phyloP scores from a whole-genome alignment of 495 filamentous ascomycete species.

The Aspergillus wentii region DNA sequence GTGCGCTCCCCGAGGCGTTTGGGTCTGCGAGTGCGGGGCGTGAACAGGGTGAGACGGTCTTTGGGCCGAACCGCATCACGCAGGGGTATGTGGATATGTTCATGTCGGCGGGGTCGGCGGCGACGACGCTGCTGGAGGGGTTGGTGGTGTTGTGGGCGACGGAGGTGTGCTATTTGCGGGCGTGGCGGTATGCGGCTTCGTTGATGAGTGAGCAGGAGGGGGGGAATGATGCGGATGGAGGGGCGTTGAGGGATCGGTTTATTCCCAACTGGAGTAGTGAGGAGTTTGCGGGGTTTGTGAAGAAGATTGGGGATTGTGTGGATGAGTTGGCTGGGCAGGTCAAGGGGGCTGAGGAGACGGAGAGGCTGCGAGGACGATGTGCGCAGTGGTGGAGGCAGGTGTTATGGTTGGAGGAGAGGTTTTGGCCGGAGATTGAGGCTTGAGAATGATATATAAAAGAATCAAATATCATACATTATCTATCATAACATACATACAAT shows the following conservation, averaged over 20 bases:
- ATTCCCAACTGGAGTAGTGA: conserved; percentile 62
- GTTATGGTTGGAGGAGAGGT: conserved; percentile 47
- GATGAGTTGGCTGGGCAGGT: conserved; percentile 39
- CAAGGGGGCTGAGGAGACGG: conserved; percentile 33
- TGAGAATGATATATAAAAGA: not conserved
- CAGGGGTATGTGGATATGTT: conserved; percentile 52
- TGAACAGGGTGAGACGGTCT: conserved; percentile 10
- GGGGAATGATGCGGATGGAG: conserved; percentile 51
- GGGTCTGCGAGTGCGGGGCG: conserved; percentile 16
- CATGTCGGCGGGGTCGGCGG: conserved; percentile 41
- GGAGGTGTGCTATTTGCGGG: conserved; percentile 57
- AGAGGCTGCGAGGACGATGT: conserved; percentile 25
- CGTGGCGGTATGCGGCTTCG: conserved; percentile 50
- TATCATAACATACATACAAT: conserved; percentile 5
- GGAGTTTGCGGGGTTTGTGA: conserved; percentile 56
- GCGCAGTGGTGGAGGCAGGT: conserved; percentile 49
- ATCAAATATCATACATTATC: not conserved
- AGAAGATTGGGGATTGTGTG: conserved; percentile 31
- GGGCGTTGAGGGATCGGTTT: conserved; percentile 55
- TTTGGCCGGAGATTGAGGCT: conserved; percentile 39
- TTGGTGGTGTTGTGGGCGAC: conserved; percentile 70
- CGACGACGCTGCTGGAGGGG: conserved; percentile 53
- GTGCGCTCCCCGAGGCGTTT: conserved; percentile 24
- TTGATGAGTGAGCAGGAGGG: conserved; percentile 3
- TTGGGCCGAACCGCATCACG: conserved; percentile 37